These are phyloP conservation scores for Backusella luteola DNA, from an alignment of 192 early-diverging fungal genomes.

Conservation along the genomic window DNA sequence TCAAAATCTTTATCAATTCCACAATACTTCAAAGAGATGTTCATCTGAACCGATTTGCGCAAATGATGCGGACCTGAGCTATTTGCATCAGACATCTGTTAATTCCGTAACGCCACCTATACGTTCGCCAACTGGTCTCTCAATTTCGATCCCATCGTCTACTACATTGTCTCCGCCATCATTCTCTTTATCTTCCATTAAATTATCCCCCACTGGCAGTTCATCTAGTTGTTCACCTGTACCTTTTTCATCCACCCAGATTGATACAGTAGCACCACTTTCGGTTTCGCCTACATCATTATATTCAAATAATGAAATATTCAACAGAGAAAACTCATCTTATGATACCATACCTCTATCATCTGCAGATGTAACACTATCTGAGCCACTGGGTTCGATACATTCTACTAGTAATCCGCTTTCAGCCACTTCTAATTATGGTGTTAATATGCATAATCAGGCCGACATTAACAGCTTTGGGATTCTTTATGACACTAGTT, in stretches of 20 bases:
- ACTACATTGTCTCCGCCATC: background rate
- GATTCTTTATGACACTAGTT: constrained; percentile 14
- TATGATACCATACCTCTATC: background rate
- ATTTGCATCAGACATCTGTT: background rate
- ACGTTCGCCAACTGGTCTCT: background rate
- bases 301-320: background rate
- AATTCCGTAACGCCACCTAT: background rate
- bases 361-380: background rate
- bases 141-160: background rate
- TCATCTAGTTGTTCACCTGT: background rate
- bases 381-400: background rate
- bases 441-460: background rate
- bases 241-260: background rate
- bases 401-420: background rate
- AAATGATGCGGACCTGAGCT: background rate
- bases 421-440: background rate
- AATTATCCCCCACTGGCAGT: background rate
- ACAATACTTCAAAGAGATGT: background rate
- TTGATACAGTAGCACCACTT: background rate
- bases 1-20: constrained; percentile 15
- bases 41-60: background rate
- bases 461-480: constrained; percentile 23
- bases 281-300: background rate
- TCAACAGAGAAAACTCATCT: background rate
- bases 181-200: background rate